Base-by-base conservation (phyloP, 2,329 filamentous ascomycete genomes). In the Paecilomyces formosus region DNA sequence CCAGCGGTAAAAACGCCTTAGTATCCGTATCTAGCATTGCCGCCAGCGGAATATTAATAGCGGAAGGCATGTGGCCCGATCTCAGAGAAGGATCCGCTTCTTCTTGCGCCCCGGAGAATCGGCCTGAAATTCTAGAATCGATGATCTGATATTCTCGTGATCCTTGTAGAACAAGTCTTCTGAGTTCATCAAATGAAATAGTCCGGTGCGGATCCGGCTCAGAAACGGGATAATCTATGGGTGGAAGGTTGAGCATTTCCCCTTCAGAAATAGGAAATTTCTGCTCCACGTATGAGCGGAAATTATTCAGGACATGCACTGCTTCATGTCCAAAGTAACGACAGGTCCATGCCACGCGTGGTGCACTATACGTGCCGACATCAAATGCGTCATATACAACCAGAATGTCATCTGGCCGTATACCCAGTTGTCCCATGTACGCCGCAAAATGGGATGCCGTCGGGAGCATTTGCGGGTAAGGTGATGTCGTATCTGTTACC, bases 231-330 rank as follows among this genome's bases (percentile, higher is more conserved):
- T 45, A 45, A 45, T 18, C n/a, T 18, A 7, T 21, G 15, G 7
- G 15, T 9, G 39, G 39, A n/a, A 45, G 39, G 3, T 45, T 15
- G 39, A n/a, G 8, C 39, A 45, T 18, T n/a, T 61, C 45, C 6
- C 62, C 64, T 2, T 35, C 52, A 1, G 55, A 35, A 13, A 69
- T 54, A 5, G 66, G 64, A 31, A 60, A 65, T 2, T 65, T 62
- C 35, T 57, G n/a, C 0, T 58, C 30, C 2, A 65, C 57, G 26
- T 71, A 72, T 1, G 35, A 49, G 1, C 65, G 62, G n/a, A 72
- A 69, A 28, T 65, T 72, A 13, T 72, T 71, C 59, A 72, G 30
- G 3, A 72, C 66, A 21, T 71, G 64, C 12, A 70, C 68, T 4
- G 56, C 54, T 2, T 33, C 13, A 53, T 71, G 69, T 0, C 69